Evolutionary conservation across 2,329 filamentous ascomycete species (phyloP), one percentile per base, ranked within the genome.

Genomic region (Talaromyces sp.): DNA sequence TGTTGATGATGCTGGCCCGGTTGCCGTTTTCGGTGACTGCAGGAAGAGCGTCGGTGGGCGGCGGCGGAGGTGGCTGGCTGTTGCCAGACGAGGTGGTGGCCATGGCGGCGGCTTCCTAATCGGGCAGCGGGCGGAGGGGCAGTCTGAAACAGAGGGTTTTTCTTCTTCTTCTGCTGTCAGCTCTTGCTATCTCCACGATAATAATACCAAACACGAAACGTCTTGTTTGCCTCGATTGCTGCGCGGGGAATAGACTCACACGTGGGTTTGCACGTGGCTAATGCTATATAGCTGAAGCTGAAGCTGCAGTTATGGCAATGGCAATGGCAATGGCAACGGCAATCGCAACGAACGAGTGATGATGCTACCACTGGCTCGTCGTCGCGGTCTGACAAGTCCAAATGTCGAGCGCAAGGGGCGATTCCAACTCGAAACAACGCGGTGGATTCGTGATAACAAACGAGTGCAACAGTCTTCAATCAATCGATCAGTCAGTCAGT

Each of bases 1-100:
- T 56, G n/a, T 8, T 60, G 57, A 10, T 47, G 42, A 47, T 2
- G 16, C 42, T 47, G 6, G 18, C n/a, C 12, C 18, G 16, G 42
- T 70, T 23, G 28, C 67, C 66, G 64, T 74, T 76, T 62, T 78
- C 76, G 52, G 71, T 68, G 56, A 75, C 68, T 59, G 72, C 67
- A 66, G 71, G 69, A 66, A 73, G 68, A 64, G 66, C 72, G 59
- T 76, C 73, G 54, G 44, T 12, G 36, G 58, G 53, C 28, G 52
- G 61, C 67, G 54, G 61, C 67, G 54, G 73, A 66, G 73, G 71
- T 56, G 59, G 65, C 30, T 68, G 61, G 34, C 54, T 58, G 28
- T 59, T 69, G 62, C 69, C 71, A 18, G 75, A 75, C 55, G 73
- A 76, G 61, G 69, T 70, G 59, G 72, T 58, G 53, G 72, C 68